phyloP scores from a whole-genome alignment of 805 yeast genomes.

The Zygotorulaspora sp. region DNA sequence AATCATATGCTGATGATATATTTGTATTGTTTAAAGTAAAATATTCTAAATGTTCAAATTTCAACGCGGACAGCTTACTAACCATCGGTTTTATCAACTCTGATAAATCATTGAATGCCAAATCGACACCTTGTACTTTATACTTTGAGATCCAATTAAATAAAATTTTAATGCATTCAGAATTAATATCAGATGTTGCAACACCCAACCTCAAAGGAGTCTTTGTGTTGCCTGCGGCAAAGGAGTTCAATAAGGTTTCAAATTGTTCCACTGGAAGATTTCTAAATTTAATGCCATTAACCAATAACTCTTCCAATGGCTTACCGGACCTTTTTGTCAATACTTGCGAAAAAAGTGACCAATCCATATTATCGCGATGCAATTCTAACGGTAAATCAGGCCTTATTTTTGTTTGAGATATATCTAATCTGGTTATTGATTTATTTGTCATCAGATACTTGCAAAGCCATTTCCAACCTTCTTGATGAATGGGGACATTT shows the following conservation, averaged over 20 bases:
- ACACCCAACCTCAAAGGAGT: slow-evolving; percentile 54
- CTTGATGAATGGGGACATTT: slow-evolving; percentile 66
- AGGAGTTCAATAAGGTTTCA: slow-evolving; percentile 50
- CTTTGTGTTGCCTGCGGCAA: slow-evolving; percentile 37
- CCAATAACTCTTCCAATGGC: slow-evolving; percentile 61
- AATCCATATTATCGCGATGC: slow-evolving; percentile 74
- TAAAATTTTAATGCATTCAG: slow-evolving; percentile 53
- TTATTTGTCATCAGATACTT: slow-evolving; percentile 65
- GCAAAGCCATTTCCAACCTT: slow-evolving; percentile 77
- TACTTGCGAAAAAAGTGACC: slow-evolving; percentile 72
- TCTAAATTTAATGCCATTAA: slow-evolving; percentile 71
- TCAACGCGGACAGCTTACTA: slow-evolving; percentile 20
- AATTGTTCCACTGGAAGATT: slow-evolving; percentile 47
- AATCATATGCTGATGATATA: slow-evolving; percentile 48
- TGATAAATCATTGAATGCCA: slow-evolving; percentile 73
- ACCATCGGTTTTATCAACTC: slow-evolving; percentile 29
- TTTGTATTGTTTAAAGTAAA: slow-evolving; percentile 65
- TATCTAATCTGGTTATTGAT: slow-evolving; percentile 55
- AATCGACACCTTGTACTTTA: slow-evolving; percentile 59
- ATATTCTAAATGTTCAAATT: slow-evolving; percentile 37
- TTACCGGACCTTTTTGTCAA: slow-evolving; percentile 61
- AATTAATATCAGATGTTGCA: slow-evolving; percentile 64
- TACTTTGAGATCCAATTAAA: slow-evolving; percentile 52
- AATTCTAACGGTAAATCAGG: slow-evolving; percentile 32
- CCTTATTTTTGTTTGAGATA: slow-evolving; percentile 56